Conservation (phyloP, 2,329 filamentous ascomycete species). For the Westerdykella aurantiaca region DNA sequence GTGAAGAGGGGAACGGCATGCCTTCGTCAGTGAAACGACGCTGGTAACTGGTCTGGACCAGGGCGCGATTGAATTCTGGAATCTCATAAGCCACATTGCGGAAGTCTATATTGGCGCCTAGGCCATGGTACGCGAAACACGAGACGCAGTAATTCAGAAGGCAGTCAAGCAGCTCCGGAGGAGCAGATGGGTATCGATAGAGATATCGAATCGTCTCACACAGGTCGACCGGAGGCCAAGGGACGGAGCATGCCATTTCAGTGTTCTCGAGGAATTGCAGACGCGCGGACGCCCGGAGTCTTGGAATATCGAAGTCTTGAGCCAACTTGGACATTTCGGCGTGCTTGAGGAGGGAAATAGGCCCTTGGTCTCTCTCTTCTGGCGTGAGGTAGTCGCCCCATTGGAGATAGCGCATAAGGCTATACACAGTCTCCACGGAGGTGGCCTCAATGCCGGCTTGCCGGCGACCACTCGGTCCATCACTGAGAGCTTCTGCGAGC, state of each 20-base stretch:
- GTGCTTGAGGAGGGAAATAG: constrained; percentile 36
- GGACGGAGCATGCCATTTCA: constrained; percentile 36
- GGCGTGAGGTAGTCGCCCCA: constrained; percentile 33
- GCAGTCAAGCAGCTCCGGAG: constrained; percentile 27
- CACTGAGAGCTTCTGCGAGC: constrained; percentile 39
- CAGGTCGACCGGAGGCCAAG: constrained; percentile 36
- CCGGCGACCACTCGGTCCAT: constrained; percentile 19
- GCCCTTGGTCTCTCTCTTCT: constrained; percentile 13
- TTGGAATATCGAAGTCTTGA: constrained; percentile 36
- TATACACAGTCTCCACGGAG: constrained; percentile 26
- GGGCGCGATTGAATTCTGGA: constrained; percentile 37
- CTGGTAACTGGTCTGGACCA: constrained; percentile 36
- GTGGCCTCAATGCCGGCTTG: constrained; percentile 37
- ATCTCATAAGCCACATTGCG: constrained; percentile 32
- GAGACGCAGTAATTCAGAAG: constrained; percentile 42
- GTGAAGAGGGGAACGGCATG: constrained; percentile 13
- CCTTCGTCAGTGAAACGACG: constrained; percentile 39
- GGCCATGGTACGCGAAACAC: constrained; percentile 34
- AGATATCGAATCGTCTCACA: constrained; percentile 37
- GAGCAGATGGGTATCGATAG: constrained; percentile 20
- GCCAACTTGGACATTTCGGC: constrained; percentile 39
- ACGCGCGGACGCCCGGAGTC: constrained; percentile 37
- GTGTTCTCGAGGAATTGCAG: constrained; percentile 37
- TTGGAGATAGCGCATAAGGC: constrained; percentile 41
- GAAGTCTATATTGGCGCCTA: constrained; percentile 35